Evolutionary conservation across 352 stramenopile species (phyloP), one percentile per base, ranked within the genome.

Genomic region (Pythium sukuiense): DNA sequence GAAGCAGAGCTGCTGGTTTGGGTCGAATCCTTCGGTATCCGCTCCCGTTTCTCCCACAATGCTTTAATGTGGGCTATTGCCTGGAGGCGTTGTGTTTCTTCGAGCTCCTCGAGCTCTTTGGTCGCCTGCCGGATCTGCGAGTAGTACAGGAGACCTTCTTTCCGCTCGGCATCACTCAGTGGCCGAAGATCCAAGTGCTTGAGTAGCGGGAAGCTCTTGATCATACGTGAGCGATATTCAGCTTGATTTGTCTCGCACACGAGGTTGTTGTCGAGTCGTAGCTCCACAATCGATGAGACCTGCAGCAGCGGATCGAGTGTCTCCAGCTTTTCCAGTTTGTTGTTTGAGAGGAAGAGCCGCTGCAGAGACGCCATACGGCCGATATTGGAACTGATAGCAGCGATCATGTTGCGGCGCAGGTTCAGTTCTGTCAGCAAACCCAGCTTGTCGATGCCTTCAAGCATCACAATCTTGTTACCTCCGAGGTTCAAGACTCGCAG

Each of bases 401-500:
- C 67, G 63, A 97, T 97, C 20, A 68, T 61, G 67, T 97, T 97
- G 24, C 90, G 81, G 16, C 89, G 74, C 32, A 97, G 72, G 60
- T 98, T 98, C 29, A 98, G 76, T 70, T 98, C 92, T 9, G 90
- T 97, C 2, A 97, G 77, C 29, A 94, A 66, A 30, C 69, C 67
- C 7, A 98, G 74, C 39, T 81, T 85, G 27, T 91, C 76, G 26
- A 97, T 82, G 37, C 90, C 89, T 52, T 96, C 79, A 1, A 97
- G 72, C n/a, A 59, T 68, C 5, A 63, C 72, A 67, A 97, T 91
- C 32, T 74, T 62, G 61, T 97, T 97, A 6, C 90, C 87, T 14
- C 90, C 89, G 18, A 98, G 72, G 59, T 98, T 98, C n/a, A 98
- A 77, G 20, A 98, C 90, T 7, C 92, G 84, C 29, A 98, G 53